Evolutionary conservation across 139 green algal genomes (phyloP).

Genomic region (Micromonas commoda): DNA sequence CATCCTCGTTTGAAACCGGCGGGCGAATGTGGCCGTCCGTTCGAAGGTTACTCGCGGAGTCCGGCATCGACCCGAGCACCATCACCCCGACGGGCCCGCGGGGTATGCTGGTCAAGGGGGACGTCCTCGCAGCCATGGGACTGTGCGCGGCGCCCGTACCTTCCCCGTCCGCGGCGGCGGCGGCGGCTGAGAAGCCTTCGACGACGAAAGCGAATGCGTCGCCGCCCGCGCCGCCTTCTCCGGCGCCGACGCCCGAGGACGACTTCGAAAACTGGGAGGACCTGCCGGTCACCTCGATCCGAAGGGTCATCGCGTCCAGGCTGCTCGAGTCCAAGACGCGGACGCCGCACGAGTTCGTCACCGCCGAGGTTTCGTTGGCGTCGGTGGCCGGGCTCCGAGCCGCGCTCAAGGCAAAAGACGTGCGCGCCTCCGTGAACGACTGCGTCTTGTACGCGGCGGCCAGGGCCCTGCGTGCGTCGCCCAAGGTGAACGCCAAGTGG

Average conservation of each 20-base stretch:
- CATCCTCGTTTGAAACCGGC: neutral
- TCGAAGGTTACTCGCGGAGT: slow-evolving; percentile 26
- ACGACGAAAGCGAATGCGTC: neutral
- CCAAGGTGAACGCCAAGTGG: slow-evolving; percentile 52
- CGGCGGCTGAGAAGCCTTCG: neutral
- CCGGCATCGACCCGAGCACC: slow-evolving; percentile 7
- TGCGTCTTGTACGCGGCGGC: slow-evolving; percentile 80
- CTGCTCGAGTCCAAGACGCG: slow-evolving; percentile 80
- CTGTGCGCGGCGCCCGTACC: slow-evolving; percentile 1
- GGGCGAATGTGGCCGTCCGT: slow-evolving; percentile 31
- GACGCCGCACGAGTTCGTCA: slow-evolving; percentile 87
- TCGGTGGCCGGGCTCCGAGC: neutral
- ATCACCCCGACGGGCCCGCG: slow-evolving; percentile 57
- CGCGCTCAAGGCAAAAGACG: slow-evolving; percentile 11
- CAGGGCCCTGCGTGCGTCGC: slow-evolving; percentile 67
- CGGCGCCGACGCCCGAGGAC: neutral
- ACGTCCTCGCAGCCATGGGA: slow-evolving; percentile 71
- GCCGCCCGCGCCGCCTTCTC: neutral
- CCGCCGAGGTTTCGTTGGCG: slow-evolving; percentile 51
- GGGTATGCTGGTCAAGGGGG: slow-evolving; percentile 77
- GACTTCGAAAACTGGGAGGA: slow-evolving; percentile 34
- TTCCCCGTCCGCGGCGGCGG: neutral
- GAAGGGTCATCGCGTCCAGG: slow-evolving; percentile 77
- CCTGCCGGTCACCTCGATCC: slow-evolving; percentile 64
- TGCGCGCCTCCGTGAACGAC: slow-evolving; percentile 89